These are phyloP conservation scores for Durotheca rogersii DNA, from an alignment of 495 filamentous ascomycete genomes.

Conservation along the genomic window DNA sequence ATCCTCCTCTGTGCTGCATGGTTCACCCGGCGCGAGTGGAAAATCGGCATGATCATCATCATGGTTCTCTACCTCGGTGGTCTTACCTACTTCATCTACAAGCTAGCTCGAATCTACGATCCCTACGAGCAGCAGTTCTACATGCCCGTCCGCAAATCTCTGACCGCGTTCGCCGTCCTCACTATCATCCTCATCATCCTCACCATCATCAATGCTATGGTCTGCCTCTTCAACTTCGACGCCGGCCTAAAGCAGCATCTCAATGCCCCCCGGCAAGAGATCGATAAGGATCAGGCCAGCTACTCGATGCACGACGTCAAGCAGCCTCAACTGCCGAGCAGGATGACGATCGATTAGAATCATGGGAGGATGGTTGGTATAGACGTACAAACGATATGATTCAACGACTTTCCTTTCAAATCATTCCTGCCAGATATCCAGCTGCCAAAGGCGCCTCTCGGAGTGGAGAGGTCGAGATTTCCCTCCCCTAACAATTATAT, in stretches of 20 bases:
- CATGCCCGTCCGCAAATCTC: constrained; percentile 67
- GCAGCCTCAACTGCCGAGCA: constrained; percentile 57
- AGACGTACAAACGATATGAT: constrained; percentile 39
- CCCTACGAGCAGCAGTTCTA: constrained; percentile 56
- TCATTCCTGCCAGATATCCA: constrained; percentile 36
- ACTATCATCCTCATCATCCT: constrained; percentile 83
- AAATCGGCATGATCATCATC: constrained; percentile 70
- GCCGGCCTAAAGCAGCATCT: constrained; percentile 88
- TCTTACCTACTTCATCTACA: constrained; percentile 96
- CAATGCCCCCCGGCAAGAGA: constrained; percentile 62
- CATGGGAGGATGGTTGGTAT: constrained; percentile 15
- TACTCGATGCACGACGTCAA: constrained; percentile 63
- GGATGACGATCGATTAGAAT: constrained; percentile 87
- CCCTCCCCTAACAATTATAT: too few relatives aligned
- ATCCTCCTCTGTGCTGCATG: constrained; percentile 82
- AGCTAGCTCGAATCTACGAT: constrained; percentile 92
- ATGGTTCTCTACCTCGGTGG: constrained; percentile 88
- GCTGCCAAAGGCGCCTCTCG: constrained; percentile 9
- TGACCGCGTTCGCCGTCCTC: constrained; percentile 92
- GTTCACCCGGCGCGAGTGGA: constrained; percentile 80
- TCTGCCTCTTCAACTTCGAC: constrained; percentile 89
- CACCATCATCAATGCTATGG: constrained; percentile 84
- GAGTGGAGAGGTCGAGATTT: constrained; percentile 17
- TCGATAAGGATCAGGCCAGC: constrained; percentile 71
- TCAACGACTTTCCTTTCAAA: constrained; percentile 35